Evolutionary conservation across 73 alveolate genomes (phyloP).

Genomic region (Tetrahymena borealis): DNA sequence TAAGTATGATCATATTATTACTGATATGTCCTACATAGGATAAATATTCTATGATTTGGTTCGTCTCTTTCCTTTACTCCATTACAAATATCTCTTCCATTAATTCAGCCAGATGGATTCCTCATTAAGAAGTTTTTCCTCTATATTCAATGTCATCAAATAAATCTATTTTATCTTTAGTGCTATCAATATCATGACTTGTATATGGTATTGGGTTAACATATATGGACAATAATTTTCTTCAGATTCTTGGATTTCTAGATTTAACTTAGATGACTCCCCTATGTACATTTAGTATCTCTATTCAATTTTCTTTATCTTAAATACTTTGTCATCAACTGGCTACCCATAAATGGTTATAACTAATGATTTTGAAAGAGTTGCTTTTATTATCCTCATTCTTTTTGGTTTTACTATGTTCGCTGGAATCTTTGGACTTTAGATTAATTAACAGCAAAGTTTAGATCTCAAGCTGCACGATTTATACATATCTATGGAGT

Average conservation of each 20-base stretch:
- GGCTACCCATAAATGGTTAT: not conserved
- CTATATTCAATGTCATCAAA: not conserved
- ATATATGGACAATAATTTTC: not conserved
- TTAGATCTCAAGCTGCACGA: not conserved
- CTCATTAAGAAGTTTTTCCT: not conserved
- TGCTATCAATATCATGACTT: not conserved
- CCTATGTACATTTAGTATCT: not conserved
- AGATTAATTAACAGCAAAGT: not conserved
- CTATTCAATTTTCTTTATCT: not conserved
- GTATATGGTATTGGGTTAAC: not conserved
- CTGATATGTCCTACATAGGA: not conserved
- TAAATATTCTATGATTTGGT: not conserved
- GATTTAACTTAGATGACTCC: not conserved
- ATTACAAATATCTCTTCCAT: not conserved
- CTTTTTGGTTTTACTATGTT: not conserved
- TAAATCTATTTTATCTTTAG: not conserved
- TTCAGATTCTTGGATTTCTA: not conserved
- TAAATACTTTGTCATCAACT: not conserved
- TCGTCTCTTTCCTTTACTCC: not conserved
- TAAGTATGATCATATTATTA: not conserved
- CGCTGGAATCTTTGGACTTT: not conserved
- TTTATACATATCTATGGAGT: not conserved
- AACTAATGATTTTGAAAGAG: not conserved
- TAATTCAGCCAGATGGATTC: not conserved
- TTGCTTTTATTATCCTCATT: not conserved